phyloP scores from a whole-genome alignment of 805 yeast species.

The Nakazawaea populi region DNA sequence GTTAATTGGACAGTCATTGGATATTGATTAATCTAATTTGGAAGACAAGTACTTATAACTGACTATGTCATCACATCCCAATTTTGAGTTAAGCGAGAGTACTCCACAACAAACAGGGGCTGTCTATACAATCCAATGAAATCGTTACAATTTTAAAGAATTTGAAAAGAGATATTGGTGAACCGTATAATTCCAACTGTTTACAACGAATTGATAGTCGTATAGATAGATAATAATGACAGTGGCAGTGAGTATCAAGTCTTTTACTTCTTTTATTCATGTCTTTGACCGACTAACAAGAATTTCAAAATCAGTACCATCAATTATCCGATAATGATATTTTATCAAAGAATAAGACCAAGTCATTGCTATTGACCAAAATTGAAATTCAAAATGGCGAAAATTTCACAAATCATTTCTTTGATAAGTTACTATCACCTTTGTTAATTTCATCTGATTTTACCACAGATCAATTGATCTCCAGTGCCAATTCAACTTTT shows the following conservation, averaged over 20 bases:
- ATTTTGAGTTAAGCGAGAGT: too few species aligned
- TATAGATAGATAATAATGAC: too few species aligned
- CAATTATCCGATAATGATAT: not conserved
- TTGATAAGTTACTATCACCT: slow-evolving; percentile 39
- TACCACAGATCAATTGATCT: slow-evolving; percentile 37
- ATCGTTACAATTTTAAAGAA: not conserved
- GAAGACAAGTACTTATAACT: too few species aligned
- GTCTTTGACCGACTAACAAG: not conserved
- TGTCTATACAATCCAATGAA: not conserved
- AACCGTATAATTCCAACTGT: too few species aligned
- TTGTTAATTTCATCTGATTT: slow-evolving; percentile 28
- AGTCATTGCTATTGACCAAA: slow-evolving; percentile 14
- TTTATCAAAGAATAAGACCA: slow-evolving; percentile 4
- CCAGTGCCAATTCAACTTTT: slow-evolving; percentile 15
- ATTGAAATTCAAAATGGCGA: slow-evolving; percentile 25
- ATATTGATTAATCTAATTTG: too few species aligned
- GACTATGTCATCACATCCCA: too few species aligned
- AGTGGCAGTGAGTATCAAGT: too few species aligned
- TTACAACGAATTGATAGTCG: too few species aligned
- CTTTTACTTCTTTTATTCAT: too few species aligned
- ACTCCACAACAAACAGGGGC: not conserved
- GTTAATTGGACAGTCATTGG: too few species aligned
- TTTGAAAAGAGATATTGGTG: not conserved
- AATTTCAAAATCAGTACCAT: not conserved
- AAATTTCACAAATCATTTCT: slow-evolving; percentile 34